Base-by-base conservation (phyloP, 2,329 filamentous ascomycete genomes). In the Fusarium sp. region DNA sequence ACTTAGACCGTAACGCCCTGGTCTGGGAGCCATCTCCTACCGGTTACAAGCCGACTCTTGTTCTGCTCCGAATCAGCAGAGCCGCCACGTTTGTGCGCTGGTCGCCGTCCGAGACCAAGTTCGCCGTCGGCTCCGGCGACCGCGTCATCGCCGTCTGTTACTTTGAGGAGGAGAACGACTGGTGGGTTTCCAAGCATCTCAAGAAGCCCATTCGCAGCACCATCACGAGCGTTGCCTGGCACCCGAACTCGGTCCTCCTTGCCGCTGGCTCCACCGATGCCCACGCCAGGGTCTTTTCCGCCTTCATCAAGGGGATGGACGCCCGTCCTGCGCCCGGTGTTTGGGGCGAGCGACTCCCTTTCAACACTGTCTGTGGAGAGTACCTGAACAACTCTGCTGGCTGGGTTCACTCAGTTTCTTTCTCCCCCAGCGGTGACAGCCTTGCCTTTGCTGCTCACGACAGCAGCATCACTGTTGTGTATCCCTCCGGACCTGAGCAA, bases 171-270 rank as follows among this genome's bases (percentile, higher is more conserved):
- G 97, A 99, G 85, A 98, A 99, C 85, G 95, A 99, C 87, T 99
- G 97, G 97, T 99, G 97, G 97, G 96, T 99, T 47, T 98, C 95
- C 40, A 99, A 99, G 89, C 97, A 99, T 85, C 86, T 99, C 81
- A 98, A 98, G 91, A 99, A 98, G 90, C 97, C 97, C 22, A 97
- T 99, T 79, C 94, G 96, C 76, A 98, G 95, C 82, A 99, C 97
- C 66, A 96, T 99, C 79, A 98, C 97, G 65, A 95, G 94, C 17
- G 91, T 99, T 52, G 92, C 93, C 66, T 99, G 97, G 97, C 97
- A 99, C 84, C 97, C 97, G 38, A 99, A 99, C 88, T 97, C 94
- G 11, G 97, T 99, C 17, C 90, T 99, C 35, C 88, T 99, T 27
- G 97, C 96, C 17, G 95, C 97, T 50, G 97, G 97, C 40, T 97